A percentile compares a stretch with the other conserved stretches of the same genome.
These are phyloP conservation scores for Nematocida minor DNA, from an alignment of 371 early-diverging fungal genomes.

Conservation along the genomic window DNA sequence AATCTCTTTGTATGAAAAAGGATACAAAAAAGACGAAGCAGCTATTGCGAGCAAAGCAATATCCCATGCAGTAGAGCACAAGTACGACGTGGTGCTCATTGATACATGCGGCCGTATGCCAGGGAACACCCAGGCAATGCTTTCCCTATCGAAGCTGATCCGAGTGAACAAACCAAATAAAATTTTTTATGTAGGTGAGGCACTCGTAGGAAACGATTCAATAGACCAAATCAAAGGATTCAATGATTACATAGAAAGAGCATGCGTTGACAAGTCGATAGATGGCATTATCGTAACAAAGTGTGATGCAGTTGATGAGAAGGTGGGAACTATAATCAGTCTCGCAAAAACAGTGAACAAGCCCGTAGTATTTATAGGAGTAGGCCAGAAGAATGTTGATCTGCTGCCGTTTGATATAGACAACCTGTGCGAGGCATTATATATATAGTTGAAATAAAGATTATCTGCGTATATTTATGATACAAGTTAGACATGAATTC, in stretches of 20 bases:
- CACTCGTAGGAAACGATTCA: conserved; percentile 92
- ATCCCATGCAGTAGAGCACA: conserved; percentile 70
- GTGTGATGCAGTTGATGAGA: conserved; percentile 96
- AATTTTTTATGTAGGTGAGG: conserved; percentile 97
- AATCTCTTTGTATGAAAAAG: conserved; percentile 87
- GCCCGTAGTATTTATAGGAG: conserved; percentile 97
- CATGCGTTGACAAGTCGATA: conserved; percentile 74
- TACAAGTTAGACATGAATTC: not conserved
- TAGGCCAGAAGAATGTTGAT: conserved; percentile 95
- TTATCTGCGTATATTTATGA: not conserved
- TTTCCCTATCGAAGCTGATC: conserved; percentile 76
- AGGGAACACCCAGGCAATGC: conserved; percentile 92
- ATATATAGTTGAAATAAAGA: not conserved
- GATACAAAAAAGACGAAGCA: conserved; percentile 95
- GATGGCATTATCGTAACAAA: conserved; percentile 93
- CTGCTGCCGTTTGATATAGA: conserved; percentile 64
- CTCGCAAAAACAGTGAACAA: conserved; percentile 75
- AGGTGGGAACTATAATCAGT: conserved; percentile 68
- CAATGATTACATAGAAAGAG: conserved; percentile 79
- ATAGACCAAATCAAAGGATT: conserved; percentile 92
- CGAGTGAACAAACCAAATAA: conserved; percentile 85
- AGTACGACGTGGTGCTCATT: conserved; percentile 88
- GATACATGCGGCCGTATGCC: conserved; percentile 99
- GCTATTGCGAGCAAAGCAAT: conserved; percentile 93
- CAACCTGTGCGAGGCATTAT: conserved; percentile 12